Evolutionary conservation across 2,329 filamentous ascomycete species (phyloP).

Genomic region (Pleomassaria siparia): DNA sequence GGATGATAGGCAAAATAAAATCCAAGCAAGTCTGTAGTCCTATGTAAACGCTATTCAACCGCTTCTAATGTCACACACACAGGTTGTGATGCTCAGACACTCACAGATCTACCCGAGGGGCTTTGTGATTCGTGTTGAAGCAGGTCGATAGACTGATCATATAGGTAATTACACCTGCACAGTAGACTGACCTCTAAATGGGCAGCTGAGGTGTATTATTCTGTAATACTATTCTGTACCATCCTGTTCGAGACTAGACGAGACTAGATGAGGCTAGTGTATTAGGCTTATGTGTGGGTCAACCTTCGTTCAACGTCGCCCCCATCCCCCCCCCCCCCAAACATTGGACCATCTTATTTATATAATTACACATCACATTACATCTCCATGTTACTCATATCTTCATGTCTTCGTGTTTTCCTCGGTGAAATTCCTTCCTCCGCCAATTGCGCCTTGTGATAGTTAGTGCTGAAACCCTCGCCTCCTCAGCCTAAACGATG

Average conservation of each 20-base stretch:
- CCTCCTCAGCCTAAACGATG: conserved; percentile 7
- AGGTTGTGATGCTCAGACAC: neutral
- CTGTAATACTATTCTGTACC: neutral
- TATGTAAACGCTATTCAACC: neutral
- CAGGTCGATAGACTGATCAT: neutral
- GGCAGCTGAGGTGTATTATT: neutral
- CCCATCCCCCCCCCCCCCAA: neutral
- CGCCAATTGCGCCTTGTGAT: neutral
- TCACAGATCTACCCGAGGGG: neutral
- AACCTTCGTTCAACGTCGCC: neutral
- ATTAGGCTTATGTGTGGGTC: no score
- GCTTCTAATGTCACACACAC: neutral
- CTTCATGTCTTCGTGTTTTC: neutral
- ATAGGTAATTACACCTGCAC: neutral
- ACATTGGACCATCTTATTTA: no score
- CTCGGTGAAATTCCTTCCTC: neutral
- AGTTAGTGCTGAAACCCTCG: neutral
- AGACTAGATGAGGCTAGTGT: no score
- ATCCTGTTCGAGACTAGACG: conserved; percentile 1
- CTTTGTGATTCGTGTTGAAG: neutral
- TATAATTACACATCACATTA: no score
- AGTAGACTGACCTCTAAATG: neutral
- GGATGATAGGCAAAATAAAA: neutral
- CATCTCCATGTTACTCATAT: neutral
- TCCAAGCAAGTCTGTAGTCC: neutral